Evolutionary conservation across 371 early-diverging fungal genomes (phyloP), one percentile per base, ranked within the genome.

Genomic region (Nematocida displodere): DNA sequence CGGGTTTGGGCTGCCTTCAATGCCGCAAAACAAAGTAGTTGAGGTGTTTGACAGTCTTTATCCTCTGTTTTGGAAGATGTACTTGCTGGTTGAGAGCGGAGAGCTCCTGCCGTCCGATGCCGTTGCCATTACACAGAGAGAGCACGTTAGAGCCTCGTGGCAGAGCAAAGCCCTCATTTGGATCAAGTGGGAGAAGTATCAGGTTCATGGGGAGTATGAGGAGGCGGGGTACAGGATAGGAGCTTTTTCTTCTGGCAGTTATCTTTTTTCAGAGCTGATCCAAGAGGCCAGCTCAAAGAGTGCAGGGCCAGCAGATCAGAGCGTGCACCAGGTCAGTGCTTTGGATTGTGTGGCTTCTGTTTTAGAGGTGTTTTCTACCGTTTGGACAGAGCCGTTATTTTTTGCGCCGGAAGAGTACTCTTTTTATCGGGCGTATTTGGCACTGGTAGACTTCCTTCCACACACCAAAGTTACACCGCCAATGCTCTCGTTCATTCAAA

Each of bases 361-460:
- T 28, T 8, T 50, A 13, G 48, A 54, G 5, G 15, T 7, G n/a
- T 64, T 64, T 26, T 64, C 54, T 7, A 22, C 31, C 29, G 17
- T 64, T 15, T 64, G 64, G 64, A 11, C 8, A 50, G 50, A n/a
- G 8, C 4, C 5, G 4, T 24, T 53, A 31, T 11, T 15, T 29
- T 64, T 31, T 24, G 3, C 20, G 13, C 29, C 36, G 28, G 53
- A 53, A 44, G 17, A 29, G 17, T 66, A 54, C 39, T 66, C 66
- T n/a, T 54, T 66, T 11, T 61, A 29, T 36, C 20, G 17, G 28
- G 58, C 56, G 15, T 66, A 48, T 37, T 5, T 66, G 4, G 3
- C 5, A 17, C 22, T 66, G n/a, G 15, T 66, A 7, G 66, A 66
- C 11, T 66, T 54, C 33, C 7, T 56, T 34, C 39, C 58, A n/a